Base-by-base conservation (phyloP, 1,284 basidiomycete genomes). In the Peniophora sp. region DNA sequence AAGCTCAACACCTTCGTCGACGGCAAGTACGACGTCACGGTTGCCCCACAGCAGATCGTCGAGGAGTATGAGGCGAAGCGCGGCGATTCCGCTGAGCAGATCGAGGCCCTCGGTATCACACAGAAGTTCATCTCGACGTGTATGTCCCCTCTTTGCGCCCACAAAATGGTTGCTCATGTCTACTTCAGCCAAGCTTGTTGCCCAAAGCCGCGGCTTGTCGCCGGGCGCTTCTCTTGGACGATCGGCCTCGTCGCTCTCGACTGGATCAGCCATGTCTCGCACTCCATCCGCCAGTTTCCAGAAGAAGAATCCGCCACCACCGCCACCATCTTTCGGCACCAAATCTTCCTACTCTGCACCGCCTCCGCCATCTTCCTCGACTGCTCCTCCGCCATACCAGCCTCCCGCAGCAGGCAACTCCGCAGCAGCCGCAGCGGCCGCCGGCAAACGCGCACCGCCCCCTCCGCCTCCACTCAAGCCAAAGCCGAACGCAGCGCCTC, bases 1-100 rank as follows among this genome's bases (percentile, higher is more conserved):
- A 95, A 95, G 73, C 74, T 97, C 62, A 88, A 90, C 64, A 78
- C 78, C 34, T 98, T 96, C 63, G 80, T 88, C 2, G 88, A 95
- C 55, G 81, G 82, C 52, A 92, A 88, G 64, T 95, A 88, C 66
- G 89, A 95, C 57, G 68, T 86, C 27, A 64, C 78, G 48, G 64
- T 84, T 10, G 71, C 82, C 36, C 78, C 83, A 22, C 73, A 78
- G 18, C 84, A 92, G 60, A 90, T 97, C 45, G 81, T 83, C 54
- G 67, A 74, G 47, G 85, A 89, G 48, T 98, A 93, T 66, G 82
- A 92, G 62, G 73, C 75, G 52, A 85, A 85, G 57, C 80, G 91
- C 15, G 85, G 84, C 22, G 92, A 97, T 60, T 82, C 89, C 1
- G 84, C 81, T 68, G 79, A 82, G 60, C 70, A 73, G 47, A 80